Percentiles rank a stretch among this genome's conserved stretches.
These are phyloP conservation scores for Senna tora DNA, from an alignment of 306 rosid genomes.

Conservation along the genomic window DNA sequence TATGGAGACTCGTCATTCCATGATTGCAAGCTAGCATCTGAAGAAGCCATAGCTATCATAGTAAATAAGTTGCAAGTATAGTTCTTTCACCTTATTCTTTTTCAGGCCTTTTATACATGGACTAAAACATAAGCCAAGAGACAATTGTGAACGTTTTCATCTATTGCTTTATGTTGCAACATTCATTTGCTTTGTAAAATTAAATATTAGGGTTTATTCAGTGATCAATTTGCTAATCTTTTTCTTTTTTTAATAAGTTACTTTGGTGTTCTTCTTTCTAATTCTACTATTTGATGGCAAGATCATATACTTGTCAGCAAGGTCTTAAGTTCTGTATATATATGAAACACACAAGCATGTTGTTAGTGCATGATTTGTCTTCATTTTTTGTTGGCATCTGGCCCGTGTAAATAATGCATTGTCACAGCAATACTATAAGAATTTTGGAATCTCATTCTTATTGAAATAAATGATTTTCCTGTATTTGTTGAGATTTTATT, in stretches of 20 bases:
- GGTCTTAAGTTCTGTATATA: not conserved
- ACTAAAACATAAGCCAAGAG: not conserved
- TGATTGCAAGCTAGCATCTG: slow-evolving; percentile 92
- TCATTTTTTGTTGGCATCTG: not conserved
- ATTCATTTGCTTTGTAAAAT: not conserved
- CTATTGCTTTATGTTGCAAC: not conserved
- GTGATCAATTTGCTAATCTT: not conserved
- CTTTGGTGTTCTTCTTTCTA: not conserved
- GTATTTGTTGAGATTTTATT: not conserved
- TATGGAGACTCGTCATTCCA: slow-evolving; percentile 90
- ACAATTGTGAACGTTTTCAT: not conserved
- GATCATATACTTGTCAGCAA: not conserved
- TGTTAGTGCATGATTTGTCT: not conserved
- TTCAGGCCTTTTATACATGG: not conserved
- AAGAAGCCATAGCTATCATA: slow-evolving; percentile 76
- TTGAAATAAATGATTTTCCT: not conserved
- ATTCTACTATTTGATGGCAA: not conserved
- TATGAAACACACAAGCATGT: not conserved
- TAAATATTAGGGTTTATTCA: not conserved
- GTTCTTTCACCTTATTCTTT: slow-evolving; percentile 17
- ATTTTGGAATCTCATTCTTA: not conserved
- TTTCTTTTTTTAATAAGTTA: not conserved
- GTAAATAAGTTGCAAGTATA: slow-evolving; percentile 75
- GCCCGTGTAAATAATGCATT: not conserved
- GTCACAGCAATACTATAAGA: not conserved